Conservation (phyloP, 257 asterid genomes). For the Jacaranda copaia region DNA sequence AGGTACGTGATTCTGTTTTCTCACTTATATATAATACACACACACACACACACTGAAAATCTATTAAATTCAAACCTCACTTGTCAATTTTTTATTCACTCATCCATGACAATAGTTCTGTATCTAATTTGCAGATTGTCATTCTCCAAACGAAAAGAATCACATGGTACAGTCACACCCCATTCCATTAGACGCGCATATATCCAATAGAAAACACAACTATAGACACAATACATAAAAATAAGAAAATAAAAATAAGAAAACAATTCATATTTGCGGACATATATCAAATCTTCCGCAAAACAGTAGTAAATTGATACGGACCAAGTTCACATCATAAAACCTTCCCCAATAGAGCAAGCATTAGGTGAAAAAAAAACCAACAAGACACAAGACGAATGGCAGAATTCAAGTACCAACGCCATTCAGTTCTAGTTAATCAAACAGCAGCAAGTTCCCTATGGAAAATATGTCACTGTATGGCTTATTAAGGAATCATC, state of each 20-base stretch:
- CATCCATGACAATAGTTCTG: too few relatives aligned
- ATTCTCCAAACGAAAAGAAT: too few relatives aligned
- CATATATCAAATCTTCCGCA: not conserved
- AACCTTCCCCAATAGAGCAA: constrained; percentile 2
- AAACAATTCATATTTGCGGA: not conserved
- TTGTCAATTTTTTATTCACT: too few relatives aligned
- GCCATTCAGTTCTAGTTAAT: not conserved
- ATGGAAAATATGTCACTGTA: not conserved
- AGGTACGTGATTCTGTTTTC: too few relatives aligned
- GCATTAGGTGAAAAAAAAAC: not conserved
- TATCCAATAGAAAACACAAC: not conserved
- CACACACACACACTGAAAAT: too few relatives aligned
- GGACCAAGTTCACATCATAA: not conserved
- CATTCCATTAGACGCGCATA: too few relatives aligned
- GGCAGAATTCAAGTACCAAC: not conserved
- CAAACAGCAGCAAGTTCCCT: too few relatives aligned
- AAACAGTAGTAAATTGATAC: not conserved
- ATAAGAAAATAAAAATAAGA: too few relatives aligned
- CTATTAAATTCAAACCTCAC: too few relatives aligned
- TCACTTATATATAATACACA: too few relatives aligned
- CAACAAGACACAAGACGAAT: not conserved
- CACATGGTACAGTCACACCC: too few relatives aligned
- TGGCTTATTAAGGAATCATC: not conserved
- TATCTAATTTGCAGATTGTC: too few relatives aligned
- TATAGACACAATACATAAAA: not conserved